phyloP scores from a whole-genome alignment of 768 basidiomycete genomes.

The Galerina sulciceps region DNA sequence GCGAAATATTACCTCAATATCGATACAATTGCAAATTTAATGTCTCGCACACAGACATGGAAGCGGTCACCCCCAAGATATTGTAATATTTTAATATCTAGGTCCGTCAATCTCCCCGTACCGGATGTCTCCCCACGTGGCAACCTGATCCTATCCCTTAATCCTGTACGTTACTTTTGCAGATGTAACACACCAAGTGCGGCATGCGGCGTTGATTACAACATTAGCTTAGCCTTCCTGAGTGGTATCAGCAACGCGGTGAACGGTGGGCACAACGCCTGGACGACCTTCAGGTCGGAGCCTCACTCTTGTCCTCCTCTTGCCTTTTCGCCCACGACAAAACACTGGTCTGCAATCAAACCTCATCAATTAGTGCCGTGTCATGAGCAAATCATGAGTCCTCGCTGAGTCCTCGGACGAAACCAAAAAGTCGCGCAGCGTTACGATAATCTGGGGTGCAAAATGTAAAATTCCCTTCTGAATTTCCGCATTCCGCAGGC shows the following conservation, averaged over 20 bases:
- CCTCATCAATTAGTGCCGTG: constrained; percentile 20
- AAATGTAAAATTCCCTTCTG: constrained; percentile 10
- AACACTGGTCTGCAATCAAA: constrained; percentile 13
- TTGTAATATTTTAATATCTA: constrained; percentile 11
- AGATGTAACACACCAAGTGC: constrained; percentile 3
- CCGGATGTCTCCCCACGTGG: constrained; percentile 26
- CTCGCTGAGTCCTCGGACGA: constrained; percentile 18
- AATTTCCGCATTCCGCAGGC: constrained; percentile 18
- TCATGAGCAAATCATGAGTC: constrained; percentile 7
- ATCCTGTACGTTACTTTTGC: constrained; percentile 10
- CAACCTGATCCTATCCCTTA: constrained; percentile 18
- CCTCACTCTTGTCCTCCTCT: constrained; percentile 8
- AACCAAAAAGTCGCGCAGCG: constrained; percentile 14
- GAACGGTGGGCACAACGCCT: constrained; percentile 5
- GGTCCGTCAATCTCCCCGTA: constrained; percentile 21
- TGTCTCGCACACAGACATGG: constrained; percentile 22
- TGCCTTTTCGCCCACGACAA: constrained; percentile 4
- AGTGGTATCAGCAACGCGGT: constrained; percentile 11
- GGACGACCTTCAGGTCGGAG: not conserved
- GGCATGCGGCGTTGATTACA: constrained; percentile 13
- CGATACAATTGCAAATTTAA: constrained; percentile 25
- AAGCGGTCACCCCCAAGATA: constrained; percentile 2
- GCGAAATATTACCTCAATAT: constrained; percentile 21
- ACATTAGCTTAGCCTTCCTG: constrained; percentile 13
- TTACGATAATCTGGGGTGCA: constrained; percentile 15